Conservation (phyloP, 2,329 filamentous ascomycete species). For the Alternaria dauci region DNA sequence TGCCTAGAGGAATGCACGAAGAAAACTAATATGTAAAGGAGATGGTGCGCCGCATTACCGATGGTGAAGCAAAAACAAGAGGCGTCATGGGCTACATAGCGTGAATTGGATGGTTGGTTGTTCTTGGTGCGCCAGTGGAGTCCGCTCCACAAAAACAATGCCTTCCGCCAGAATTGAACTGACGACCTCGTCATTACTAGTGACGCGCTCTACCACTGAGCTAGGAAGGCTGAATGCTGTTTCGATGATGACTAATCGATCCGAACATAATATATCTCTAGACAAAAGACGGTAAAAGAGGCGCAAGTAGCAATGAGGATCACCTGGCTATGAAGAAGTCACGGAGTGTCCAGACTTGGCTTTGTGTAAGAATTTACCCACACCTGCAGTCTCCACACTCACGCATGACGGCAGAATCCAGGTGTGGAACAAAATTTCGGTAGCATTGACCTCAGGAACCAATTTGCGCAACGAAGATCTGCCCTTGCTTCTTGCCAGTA, state of each 20-base stretch:
- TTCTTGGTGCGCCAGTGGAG: background rate
- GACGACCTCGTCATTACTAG: slow-evolving; percentile 52
- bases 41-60: background rate
- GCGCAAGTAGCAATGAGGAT: background rate
- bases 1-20: background rate
- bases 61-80: background rate
- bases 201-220: slow-evolving; percentile 52
- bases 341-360: background rate
- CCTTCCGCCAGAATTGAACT: slow-evolving; percentile 26
- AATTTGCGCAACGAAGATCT: background rate
- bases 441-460: background rate
- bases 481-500: background rate
- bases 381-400: background rate
- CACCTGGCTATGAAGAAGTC: background rate
- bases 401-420: background rate
- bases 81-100: background rate
- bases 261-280: fast-evolving
- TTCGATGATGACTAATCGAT: slow-evolving; percentile 14
- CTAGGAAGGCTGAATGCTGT: slow-evolving; percentile 35
- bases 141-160: background rate
- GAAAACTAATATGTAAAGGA: background rate
- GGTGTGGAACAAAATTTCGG: background rate
- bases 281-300: fast-evolving
- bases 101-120: background rate
- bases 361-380: background rate